These are phyloP conservation scores for Trichoderma pleuroti DNA, from an alignment of 2,329 filamentous ascomycete species.

Conservation along the genomic window DNA sequence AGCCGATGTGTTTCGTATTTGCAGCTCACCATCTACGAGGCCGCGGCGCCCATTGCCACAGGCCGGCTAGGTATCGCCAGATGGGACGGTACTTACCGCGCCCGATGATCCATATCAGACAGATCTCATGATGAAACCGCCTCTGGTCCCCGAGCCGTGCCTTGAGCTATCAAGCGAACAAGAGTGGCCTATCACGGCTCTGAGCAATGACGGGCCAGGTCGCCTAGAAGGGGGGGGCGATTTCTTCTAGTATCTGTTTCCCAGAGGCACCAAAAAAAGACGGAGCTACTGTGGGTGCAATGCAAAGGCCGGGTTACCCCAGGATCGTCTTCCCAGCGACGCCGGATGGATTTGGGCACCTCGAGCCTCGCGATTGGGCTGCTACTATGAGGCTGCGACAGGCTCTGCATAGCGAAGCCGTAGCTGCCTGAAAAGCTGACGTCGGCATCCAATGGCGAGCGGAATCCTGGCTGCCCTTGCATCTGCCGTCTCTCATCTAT, in stretches of 20 bases:
- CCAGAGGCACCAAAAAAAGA: background rate
- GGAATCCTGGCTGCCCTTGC: background rate
- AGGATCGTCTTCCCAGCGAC: background rate
- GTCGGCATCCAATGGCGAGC: background rate
- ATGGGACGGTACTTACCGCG: background rate
- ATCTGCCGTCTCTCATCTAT: background rate
- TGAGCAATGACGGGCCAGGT: constrained; percentile 3
- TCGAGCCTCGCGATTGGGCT: background rate
- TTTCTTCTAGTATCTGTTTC: background rate
- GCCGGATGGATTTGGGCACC: background rate
- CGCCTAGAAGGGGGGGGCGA: background rate
- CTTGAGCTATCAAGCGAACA: background rate
- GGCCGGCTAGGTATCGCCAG: background rate
- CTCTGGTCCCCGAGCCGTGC: constrained; percentile 11
- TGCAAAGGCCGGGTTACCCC: background rate
- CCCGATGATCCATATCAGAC: constrained; percentile 19
- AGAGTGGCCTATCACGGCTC: constrained; percentile 2
- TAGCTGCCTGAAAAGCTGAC: constrained; percentile 7
- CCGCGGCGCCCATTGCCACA: background rate
- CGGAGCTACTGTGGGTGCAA: background rate
- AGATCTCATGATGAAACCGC: constrained; percentile 19
- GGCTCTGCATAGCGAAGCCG: background rate
- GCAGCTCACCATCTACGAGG: background rate
- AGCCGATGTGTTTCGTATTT: background rate
- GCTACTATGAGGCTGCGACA: background rate